Evolutionary conservation across 2,329 filamentous ascomycete genomes (phyloP).

Genomic region (Nothophoma quercina): DNA sequence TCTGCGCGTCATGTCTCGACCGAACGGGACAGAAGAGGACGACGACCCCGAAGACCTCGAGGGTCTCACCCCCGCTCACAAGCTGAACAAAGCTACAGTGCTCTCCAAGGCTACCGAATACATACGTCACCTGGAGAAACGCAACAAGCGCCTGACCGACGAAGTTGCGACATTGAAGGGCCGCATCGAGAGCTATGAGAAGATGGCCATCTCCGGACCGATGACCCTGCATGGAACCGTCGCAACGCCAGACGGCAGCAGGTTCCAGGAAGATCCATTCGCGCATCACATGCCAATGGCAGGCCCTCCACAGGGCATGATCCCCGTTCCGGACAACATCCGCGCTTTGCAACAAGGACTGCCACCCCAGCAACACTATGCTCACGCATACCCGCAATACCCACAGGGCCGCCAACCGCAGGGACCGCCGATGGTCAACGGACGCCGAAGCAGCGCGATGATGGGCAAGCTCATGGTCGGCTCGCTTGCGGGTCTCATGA

Average conservation of each 20-base stretch:
- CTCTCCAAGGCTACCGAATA: conserved; percentile 96
- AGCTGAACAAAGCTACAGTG: conserved; percentile 97
- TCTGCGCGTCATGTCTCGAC: conserved; percentile 78
- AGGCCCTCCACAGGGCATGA: conserved; percentile 50
- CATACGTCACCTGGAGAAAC: conserved; percentile 90
- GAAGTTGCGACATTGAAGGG: conserved; percentile 83
- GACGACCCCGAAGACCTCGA: conserved; percentile 82
- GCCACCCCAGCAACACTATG: conserved; percentile 49
- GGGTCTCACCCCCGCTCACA: conserved; percentile 79
- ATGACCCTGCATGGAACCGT: conserved; percentile 48
- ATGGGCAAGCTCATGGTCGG: conserved; percentile 88
- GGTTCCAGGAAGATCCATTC: conserved; percentile 50
- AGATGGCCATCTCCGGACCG: conserved; percentile 69
- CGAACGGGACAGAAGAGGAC: conserved; percentile 68
- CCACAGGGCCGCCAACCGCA: conserved; percentile 30
- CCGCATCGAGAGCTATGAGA: conserved; percentile 69
- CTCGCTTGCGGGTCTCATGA: conserved; percentile 89
- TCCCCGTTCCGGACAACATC: conserved; percentile 53
- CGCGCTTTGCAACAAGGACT: conserved; percentile 49
- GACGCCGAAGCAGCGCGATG: conserved; percentile 57
- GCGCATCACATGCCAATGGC: conserved; percentile 36
- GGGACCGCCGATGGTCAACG: conserved; percentile 49
- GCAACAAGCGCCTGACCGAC: conserved; percentile 80
- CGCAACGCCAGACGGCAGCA: conserved; percentile 45
- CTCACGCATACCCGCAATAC: conserved; percentile 45